Evolutionary conservation across 83 land plant species (phyloP).

Genomic region (Thuja plicata): DNA sequence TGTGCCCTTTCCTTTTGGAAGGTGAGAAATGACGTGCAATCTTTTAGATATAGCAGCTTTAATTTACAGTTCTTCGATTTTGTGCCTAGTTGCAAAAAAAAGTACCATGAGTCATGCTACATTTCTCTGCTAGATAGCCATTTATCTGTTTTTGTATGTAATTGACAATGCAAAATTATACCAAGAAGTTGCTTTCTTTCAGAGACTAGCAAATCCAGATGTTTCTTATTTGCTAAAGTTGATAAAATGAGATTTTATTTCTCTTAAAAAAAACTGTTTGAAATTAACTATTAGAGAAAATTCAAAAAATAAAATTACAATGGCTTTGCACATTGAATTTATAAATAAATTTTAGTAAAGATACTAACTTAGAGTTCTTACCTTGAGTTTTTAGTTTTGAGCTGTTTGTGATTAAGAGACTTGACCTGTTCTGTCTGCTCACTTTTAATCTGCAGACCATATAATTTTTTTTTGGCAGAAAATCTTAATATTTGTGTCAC

Average conservation of each 20-base stretch:
- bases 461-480: no score
- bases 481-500: background rate
- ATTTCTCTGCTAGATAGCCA: background rate
- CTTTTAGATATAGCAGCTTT: background rate
- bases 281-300: background rate
- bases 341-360: background rate
- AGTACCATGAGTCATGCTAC: background rate
- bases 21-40: slow-evolving; percentile 29
- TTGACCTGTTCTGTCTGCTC: background rate
- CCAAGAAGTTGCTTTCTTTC: background rate
- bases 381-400: background rate
- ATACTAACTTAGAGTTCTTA: background rate
- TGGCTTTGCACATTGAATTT: background rate
- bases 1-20: slow-evolving; percentile 79
- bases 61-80: no score
- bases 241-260: background rate
- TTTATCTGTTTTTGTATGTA: background rate
- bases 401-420: background rate
- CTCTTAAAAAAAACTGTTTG: background rate
- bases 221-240: background rate
- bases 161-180: background rate
- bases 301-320: no score
- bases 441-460: background rate
- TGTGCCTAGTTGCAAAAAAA: background rate
- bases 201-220: background rate